A percentile compares a stretch with the other conserved stretches of the same genome.
These are phyloP conservation scores for Mariannaea elegans DNA, from an alignment of 2,329 filamentous ascomycete species.

Conservation along the genomic window DNA sequence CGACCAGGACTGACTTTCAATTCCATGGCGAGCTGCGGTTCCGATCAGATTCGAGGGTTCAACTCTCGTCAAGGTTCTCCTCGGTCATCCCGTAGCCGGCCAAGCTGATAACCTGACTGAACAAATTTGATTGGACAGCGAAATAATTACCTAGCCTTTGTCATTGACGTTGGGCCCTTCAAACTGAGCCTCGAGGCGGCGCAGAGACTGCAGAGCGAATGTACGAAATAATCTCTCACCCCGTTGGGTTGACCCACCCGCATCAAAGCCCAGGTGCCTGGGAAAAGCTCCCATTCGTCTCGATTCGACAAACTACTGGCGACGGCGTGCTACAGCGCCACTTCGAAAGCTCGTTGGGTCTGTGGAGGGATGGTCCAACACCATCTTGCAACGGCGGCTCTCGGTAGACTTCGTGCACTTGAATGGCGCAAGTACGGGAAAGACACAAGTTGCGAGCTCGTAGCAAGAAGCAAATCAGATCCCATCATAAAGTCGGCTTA, in stretches of 20 bases:
- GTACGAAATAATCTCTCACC: slow-evolving; percentile 44
- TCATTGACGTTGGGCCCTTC: slow-evolving; percentile 4
- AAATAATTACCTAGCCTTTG: slow-evolving; percentile 9
- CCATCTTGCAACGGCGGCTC: slow-evolving; percentile 27
- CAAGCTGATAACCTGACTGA: neutral
- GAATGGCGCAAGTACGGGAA: slow-evolving; percentile 22
- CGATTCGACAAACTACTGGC: slow-evolving; percentile 26
- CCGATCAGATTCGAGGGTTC: too few species aligned
- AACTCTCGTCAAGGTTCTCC: neutral
- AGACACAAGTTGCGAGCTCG: slow-evolving; percentile 8
- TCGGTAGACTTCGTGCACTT: slow-evolving; percentile 21
- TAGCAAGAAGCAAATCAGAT: slow-evolving; percentile 16
- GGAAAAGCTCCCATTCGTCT: slow-evolving; percentile 43
- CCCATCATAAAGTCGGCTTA: too few species aligned
- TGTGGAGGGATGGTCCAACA: slow-evolving; percentile 19
- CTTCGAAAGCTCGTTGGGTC: slow-evolving; percentile 29
- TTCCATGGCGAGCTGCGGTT: too few species aligned
- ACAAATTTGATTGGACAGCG: neutral
- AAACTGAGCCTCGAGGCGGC: neutral
- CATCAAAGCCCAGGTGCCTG: slow-evolving; percentile 39
- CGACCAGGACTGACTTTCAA: too few species aligned
- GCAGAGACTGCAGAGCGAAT: slow-evolving; percentile 31
- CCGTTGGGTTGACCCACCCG: slow-evolving; percentile 36
- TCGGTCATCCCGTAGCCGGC: neutral
- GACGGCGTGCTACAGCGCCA: slow-evolving; percentile 41